Evolutionary conservation across 2,329 filamentous ascomycete genomes (phyloP), one percentile per base, ranked within the genome.

Genomic region (Aspergillus tamarii): DNA sequence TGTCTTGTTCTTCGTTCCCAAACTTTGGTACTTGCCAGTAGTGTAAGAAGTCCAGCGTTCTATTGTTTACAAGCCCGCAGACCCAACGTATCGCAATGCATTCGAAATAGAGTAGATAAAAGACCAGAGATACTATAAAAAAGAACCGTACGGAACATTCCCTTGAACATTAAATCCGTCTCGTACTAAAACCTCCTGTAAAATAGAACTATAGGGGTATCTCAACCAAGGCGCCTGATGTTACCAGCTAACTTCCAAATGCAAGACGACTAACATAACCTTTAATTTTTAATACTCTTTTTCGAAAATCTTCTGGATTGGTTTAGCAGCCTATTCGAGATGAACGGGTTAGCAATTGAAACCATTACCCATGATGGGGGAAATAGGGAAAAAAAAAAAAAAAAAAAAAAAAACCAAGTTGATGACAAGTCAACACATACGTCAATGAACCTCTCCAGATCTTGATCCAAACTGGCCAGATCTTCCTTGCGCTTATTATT

Each of bases 401-500:
- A 23, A 14, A 36, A 10, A 14, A 45, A 14, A 34, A 10, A 14
- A 52, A 26, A 11, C 36, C 12, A 28, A 48, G 28, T 21, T 28
- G 57, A 30, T 36, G 14, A 48, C 11, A 39, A 26, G 56, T 61
- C 59, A 63, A 46, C 19, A 81, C 90, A 74, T 74, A 92, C 91
- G 78, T 96, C 93, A 72, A 97, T 94, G 74, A 97, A 97, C 73
- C 92, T 94, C 80, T 98, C 95, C 62, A 98, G 82, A 77, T 97
- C 93, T 73, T 91, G 91, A 72, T 99, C 95, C 65, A 99, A 82
- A 73, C 91, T 97, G 23, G 91, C 93, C 56, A 99, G 82, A 73
- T 98, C 93, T 61, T 97, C 94, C 77, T 96, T 97, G 69, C 94
- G 87, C 80, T 93, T 93, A 81, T 96, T 96, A 76, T 97, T 97